A percentile compares a stretch with the other conserved stretches of the same genome.
Evolutionary conservation across 495 filamentous ascomycete species (phyloP).

Genomic region (Podospora tetraspora): DNA sequence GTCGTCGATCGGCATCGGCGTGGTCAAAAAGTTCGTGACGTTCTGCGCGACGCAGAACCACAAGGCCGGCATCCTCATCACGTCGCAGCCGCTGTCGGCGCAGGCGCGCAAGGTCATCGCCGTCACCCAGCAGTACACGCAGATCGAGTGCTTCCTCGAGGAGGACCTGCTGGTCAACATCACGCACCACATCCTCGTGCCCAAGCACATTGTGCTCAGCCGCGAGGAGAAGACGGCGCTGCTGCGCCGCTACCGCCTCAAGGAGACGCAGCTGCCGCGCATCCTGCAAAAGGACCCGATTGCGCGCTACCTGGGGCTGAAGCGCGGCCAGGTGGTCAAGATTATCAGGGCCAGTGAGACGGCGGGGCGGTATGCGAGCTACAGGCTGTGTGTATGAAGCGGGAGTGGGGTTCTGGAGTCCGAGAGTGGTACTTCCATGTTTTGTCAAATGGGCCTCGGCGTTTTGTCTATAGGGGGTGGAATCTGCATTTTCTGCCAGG

Average conservation of each 20-base stretch:
- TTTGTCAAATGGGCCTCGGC: slow-evolving; percentile 3
- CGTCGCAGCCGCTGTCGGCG: slow-evolving; percentile 70
- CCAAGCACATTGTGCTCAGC: slow-evolving; percentile 85
- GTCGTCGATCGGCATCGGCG: slow-evolving; percentile 73
- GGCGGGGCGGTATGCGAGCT: slow-evolving; percentile 73
- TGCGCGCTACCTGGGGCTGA: slow-evolving; percentile 83
- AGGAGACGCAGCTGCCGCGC: slow-evolving; percentile 92
- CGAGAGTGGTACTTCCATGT: not conserved
- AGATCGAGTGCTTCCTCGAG: slow-evolving; percentile 92
- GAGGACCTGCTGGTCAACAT: slow-evolving; percentile 96
- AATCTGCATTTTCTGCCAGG: slow-evolving; percentile 4
- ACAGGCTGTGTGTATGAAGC: slow-evolving; percentile 51
- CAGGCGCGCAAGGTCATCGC: slow-evolving; percentile 81
- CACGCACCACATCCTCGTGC: slow-evolving; percentile 94
- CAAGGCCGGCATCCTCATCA: slow-evolving; percentile 85
- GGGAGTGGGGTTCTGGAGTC: not conserved
- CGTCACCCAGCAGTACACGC: slow-evolving; percentile 58
- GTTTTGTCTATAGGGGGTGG: slow-evolving; percentile 4
- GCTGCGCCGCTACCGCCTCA: slow-evolving; percentile 82
- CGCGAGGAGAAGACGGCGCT: slow-evolving; percentile 81
- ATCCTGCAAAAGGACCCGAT: slow-evolving; percentile 91
- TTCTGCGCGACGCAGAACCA: slow-evolving; percentile 69
- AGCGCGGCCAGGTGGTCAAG: slow-evolving; percentile 95
- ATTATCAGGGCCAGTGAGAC: slow-evolving; percentile 84
- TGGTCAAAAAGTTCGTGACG: slow-evolving; percentile 83